Evolutionary conservation across 495 filamentous ascomycete species (phyloP).

Genomic region (Penicillium silybi): DNA sequence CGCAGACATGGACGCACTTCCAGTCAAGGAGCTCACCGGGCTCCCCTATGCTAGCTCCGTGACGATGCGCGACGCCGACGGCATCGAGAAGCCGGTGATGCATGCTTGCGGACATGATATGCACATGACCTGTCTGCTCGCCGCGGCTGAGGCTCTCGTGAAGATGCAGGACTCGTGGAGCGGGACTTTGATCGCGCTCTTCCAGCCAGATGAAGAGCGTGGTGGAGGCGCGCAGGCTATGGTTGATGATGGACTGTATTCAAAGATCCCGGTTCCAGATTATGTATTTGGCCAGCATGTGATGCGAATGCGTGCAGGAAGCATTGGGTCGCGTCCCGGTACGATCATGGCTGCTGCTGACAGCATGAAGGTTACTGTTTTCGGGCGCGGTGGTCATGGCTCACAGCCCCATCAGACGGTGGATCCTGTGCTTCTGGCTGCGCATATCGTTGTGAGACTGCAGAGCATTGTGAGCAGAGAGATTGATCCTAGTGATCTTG

Average conservation of each 20-base stretch:
- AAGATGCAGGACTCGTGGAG: conserved; percentile 33
- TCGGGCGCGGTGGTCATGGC: conserved; percentile 51
- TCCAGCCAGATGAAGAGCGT: conserved; percentile 53
- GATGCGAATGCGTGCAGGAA: conserved; percentile 43
- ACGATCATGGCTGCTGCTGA: conserved; percentile 48
- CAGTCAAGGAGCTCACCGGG: conserved; percentile 47
- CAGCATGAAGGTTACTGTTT: conserved; percentile 49
- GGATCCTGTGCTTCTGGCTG: conserved; percentile 49
- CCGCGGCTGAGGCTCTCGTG: conserved; percentile 41
- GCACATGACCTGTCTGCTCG: conserved; percentile 53
- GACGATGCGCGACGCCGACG: conserved; percentile 40
- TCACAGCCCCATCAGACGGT: conserved; percentile 48
- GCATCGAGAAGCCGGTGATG: conserved; percentile 47
- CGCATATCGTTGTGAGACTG: conserved; percentile 44
- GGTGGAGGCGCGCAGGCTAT: conserved; percentile 50
- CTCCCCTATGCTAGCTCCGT: conserved; percentile 46
- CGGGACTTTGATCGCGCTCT: conserved; percentile 51
- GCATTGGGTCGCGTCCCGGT: conserved; percentile 32
- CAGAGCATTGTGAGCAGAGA: conserved; percentile 51
- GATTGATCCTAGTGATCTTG: conserved; percentile 43
- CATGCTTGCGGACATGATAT: conserved; percentile 57
- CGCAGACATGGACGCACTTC: conserved; percentile 53
- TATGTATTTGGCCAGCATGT: conserved; percentile 51
- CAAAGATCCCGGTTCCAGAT: conserved; percentile 46
- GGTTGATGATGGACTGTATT: conserved; percentile 51